A percentile compares a stretch with the other conserved stretches of the same genome.
Conservation (phyloP, 805 yeast genomes). For the Saccharomycopsis microspora region DNA sequence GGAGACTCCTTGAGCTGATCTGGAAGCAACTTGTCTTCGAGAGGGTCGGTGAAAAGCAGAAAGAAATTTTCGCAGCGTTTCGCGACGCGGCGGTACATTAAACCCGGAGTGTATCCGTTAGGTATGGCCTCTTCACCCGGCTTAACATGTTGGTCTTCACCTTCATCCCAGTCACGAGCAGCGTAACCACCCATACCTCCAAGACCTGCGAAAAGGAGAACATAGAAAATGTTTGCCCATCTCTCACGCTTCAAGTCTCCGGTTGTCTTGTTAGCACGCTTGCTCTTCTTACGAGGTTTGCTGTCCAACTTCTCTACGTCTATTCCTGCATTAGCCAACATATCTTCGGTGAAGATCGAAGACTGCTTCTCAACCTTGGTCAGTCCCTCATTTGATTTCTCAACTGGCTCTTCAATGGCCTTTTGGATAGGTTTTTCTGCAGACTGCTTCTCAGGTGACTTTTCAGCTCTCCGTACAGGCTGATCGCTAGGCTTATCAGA, state of each 20-base stretch:
- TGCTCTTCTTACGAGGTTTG: constrained; percentile 28
- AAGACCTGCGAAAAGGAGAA: constrained; percentile 39
- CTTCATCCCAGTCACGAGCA: constrained; percentile 78
- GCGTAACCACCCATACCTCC: constrained; percentile 48
- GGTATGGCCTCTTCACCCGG: constrained; percentile 32
- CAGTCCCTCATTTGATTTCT: too few species aligned
- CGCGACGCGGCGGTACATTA: constrained; percentile 57
- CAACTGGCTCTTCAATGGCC: too few species aligned
- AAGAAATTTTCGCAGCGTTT: constrained; percentile 67
- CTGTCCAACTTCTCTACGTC: constrained; percentile 22
- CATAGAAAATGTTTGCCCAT: constrained; percentile 64
- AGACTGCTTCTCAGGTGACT: too few species aligned
- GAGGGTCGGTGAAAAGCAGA: constrained; percentile 85
- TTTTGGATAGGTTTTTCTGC: too few species aligned
- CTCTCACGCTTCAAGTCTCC: constrained; percentile 75
- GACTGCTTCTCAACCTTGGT: constrained; percentile 20
- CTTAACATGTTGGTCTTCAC: constrained; percentile 46
- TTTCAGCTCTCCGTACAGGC: too few species aligned
- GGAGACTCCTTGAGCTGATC: constrained; percentile 42
- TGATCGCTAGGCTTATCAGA: too few species aligned
- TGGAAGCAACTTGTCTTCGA: constrained; percentile 84
- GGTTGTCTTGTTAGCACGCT: constrained; percentile 50
- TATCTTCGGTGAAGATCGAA: constrained; percentile 67
- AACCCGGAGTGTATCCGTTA: constrained; percentile 57
- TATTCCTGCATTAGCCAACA: constrained; percentile 76